phyloP scores from a whole-genome alignment of 164 flowering plant genomes.

The Vitis rotundifolia region DNA sequence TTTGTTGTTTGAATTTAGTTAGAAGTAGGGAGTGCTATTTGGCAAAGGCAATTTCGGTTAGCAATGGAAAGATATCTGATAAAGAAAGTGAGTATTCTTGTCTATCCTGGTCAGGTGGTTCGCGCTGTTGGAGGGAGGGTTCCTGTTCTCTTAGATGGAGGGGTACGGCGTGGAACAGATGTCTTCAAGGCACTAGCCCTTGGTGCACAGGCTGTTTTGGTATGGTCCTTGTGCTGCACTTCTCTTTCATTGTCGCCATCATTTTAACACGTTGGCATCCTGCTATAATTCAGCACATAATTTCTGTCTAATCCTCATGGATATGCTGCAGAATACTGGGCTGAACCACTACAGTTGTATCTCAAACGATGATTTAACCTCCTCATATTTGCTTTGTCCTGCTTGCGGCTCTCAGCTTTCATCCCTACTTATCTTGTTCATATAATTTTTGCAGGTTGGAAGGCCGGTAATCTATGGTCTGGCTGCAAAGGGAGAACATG shows the following conservation, averaged over 20 bases:
- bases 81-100: background rate
- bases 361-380: too few species aligned
- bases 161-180: slow-evolving; percentile 79
- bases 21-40: background rate
- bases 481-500: slow-evolving; percentile 54
- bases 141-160: slow-evolving; percentile 83
- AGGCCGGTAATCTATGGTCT: slow-evolving; percentile 60
- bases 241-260: too few species aligned
- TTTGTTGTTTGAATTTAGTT: too few species aligned
- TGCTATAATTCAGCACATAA: too few species aligned
- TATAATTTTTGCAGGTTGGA: slow-evolving; percentile 45
- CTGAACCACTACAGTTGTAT: too few species aligned
- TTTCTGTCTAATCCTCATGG: too few species aligned
- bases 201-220: slow-evolving; percentile 86
- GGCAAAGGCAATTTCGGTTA: background rate
- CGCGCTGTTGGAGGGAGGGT: slow-evolving; percentile 65
- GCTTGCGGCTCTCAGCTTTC: too few species aligned
- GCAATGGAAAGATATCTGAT: background rate
- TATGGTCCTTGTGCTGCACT: background rate
- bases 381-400: too few species aligned
- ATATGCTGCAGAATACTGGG: too few species aligned
- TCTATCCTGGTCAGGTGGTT: slow-evolving; percentile 42
- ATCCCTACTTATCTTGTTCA: too few species aligned
- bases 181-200: slow-evolving; percentile 90
- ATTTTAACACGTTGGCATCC: too few species aligned